Evolutionary conservation across 768 basidiomycete genomes (phyloP), one percentile per base, ranked within the genome.

Genomic region (Amanita phalloides): DNA sequence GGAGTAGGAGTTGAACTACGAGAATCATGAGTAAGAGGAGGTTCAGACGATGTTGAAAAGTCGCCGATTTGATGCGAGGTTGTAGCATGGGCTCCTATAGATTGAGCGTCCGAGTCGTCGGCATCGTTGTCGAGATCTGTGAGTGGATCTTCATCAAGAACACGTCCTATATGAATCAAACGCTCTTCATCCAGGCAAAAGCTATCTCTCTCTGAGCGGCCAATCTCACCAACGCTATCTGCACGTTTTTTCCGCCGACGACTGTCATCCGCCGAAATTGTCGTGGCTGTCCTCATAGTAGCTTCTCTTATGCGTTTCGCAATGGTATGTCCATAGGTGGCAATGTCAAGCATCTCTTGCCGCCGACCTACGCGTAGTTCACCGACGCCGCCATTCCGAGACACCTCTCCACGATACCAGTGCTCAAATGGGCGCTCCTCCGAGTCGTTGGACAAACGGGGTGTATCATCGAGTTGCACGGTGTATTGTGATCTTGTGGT

Each of bases 361-460:
- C 82, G 74, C 58, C 76, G 74, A 2, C 79, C 89, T 2, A 90
- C 81, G 20, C 83, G 76, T 50, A 89, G 68, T 64, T 91, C 89
- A 45, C 89, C 89, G 9, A 91, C 87, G n/a, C 89, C 89, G 23
- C 89, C 89, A 60, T 92, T 92, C 45, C 89, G 75, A 10, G 88
- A 82, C 4, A 88, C 78, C 57, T 92, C 89, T 1, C 89, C 89
- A 45, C 89, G 82, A 61, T 92, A 92, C 89, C 89, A 91, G 60
- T 92, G 89, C 59, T 91, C 87, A 54, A 84, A 91, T 0, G 88
- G 88, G 11, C 78, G 77, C 61, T 91, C 89, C 55, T 88, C 87
- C 4, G 86, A 89, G 21, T 90, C 87, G 23, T 68, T 75, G 4
- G 86, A 87, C 10, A 73, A 68, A 41, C 87, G 75, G 4, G 74